Conservation (phyloP, 306 rosid genomes). For the Medicago lupulina region DNA sequence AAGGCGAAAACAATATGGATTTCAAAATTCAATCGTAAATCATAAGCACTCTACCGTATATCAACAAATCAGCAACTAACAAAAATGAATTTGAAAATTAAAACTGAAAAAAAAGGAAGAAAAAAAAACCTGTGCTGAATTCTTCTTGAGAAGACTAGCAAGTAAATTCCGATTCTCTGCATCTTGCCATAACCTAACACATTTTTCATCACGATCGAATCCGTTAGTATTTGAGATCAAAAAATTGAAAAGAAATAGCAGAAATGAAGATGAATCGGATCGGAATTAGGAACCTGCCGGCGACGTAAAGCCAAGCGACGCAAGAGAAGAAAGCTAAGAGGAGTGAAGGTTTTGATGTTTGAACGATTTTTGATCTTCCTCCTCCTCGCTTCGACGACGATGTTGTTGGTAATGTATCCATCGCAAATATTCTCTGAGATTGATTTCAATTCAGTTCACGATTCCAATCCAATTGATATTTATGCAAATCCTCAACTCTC, state of each 20-base stretch:
- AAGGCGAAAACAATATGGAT: too few species aligned
- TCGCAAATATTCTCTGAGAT: slow-evolving; percentile 20
- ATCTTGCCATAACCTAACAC: slow-evolving; percentile 92
- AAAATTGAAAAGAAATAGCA: background rate
- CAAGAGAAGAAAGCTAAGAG: slow-evolving; percentile 89
- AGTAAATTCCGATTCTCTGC: slow-evolving; percentile 87
- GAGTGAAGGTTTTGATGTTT: slow-evolving; percentile 76
- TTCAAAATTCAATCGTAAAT: background rate
- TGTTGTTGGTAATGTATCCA: slow-evolving; percentile 80
- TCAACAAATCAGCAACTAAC: slow-evolving; percentile 8
- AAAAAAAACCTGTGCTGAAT: slow-evolving; percentile 67
- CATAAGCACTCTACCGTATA: background rate
- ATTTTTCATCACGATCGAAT: background rate
- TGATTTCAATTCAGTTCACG: background rate
- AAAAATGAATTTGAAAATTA: background rate
- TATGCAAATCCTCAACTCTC: slow-evolving; percentile 4
- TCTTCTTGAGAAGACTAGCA: slow-evolving; percentile 66
- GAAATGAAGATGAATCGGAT: slow-evolving; percentile 23
- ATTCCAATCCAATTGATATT: background rate
- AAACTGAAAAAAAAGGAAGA: background rate
- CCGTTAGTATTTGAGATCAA: slow-evolving; percentile 18
- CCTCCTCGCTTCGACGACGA: slow-evolving; percentile 64
- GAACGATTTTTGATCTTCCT: slow-evolving; percentile 77
- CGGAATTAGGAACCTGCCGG: slow-evolving; percentile 70
- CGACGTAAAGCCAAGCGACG: slow-evolving; percentile 98